Percentiles rank a stretch among this genome's conserved stretches.
Conservation (phyloP, 2,329 filamentous ascomycete genomes). For the Colletotrichum ledebouriae region DNA sequence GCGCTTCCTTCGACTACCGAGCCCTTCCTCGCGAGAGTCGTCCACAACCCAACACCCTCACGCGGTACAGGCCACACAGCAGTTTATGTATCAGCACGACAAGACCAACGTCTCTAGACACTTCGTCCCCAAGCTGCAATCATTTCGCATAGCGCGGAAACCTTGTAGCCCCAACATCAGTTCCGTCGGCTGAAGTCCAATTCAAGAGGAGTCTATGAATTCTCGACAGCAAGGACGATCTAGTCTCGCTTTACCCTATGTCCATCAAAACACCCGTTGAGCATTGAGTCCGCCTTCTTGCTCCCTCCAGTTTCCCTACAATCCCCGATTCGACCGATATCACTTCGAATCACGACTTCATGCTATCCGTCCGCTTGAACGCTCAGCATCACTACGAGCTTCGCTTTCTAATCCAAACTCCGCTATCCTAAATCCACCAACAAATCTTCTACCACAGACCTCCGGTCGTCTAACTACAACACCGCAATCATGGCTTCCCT, state of each 20-base stretch:
- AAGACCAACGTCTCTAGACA: conserved; percentile 90
- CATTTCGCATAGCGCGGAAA: conserved; percentile 96
- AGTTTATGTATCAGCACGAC: conserved; percentile 99
- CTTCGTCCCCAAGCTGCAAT: conserved; percentile 94
- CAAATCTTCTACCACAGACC: conserved; percentile 27
- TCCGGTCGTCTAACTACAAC: conserved; percentile 44
- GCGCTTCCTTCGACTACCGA: conserved; percentile 36
- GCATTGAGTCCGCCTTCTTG: conserved; percentile 64
- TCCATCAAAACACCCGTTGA: conserved; percentile 66
- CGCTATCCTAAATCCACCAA: conserved; percentile 26
- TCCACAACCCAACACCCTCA: conserved; percentile 39
- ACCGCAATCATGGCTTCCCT: conserved; percentile 85
- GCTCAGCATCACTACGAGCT: conserved; percentile 44
- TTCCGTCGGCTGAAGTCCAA: conserved; percentile 86
- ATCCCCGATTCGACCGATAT: conserved; percentile 20
- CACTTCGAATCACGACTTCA: conserved; percentile 28
- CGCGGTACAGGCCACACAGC: conserved; percentile 41
- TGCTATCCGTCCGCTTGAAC: conserved; percentile 34
- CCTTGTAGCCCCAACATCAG: conserved; percentile 90
- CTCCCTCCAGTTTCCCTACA: conserved; percentile 45
- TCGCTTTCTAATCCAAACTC: conserved; percentile 44
- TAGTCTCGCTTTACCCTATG: conserved; percentile 66
- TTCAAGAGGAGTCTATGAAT: conserved; percentile 69
- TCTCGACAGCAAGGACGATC: conserved; percentile 62
- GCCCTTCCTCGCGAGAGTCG: conserved; percentile 39